A percentile compares a stretch with the other conserved stretches of the same genome.
These are phyloP conservation scores for Digitaria exilis DNA, from an alignment of 202 grass and related monocot genomes.

Conservation along the genomic window DNA sequence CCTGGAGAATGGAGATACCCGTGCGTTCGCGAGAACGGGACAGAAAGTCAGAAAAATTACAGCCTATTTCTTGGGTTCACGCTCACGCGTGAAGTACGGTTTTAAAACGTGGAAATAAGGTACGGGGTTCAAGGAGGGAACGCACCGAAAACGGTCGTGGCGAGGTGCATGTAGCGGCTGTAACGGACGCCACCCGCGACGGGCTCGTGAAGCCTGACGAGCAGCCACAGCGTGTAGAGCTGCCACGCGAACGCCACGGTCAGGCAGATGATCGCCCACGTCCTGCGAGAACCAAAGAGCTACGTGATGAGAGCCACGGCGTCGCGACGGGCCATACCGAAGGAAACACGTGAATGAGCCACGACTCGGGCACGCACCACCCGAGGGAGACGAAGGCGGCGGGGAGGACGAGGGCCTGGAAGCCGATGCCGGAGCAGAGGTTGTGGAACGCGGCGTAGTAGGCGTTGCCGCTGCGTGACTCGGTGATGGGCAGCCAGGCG, in stretches of 20 bases:
- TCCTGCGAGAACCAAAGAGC: conserved; percentile 48
- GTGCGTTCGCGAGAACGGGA: not conserved
- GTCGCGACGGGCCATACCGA: not conserved
- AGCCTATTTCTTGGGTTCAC: not conserved
- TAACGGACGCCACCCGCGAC: conserved; percentile 70
- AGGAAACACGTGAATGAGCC: not conserved
- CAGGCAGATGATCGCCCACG: conserved; percentile 77
- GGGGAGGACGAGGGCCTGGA: conserved; percentile 89
- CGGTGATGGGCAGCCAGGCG: conserved; percentile 97
- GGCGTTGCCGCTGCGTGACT: conserved; percentile 88
- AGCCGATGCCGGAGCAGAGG: conserved; percentile 91
- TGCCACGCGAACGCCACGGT: conserved; percentile 82
- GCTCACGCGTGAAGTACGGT: no score
- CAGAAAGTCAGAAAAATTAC: not conserved
- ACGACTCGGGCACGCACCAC: conserved; percentile 50
- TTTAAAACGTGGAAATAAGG: not conserved
- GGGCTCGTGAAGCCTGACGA: conserved; percentile 89
- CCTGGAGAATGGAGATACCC: conserved; percentile 41
- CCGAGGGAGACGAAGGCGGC: conserved; percentile 76
- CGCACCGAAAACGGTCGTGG: conserved; percentile 69
- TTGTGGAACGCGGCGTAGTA: conserved; percentile 98
- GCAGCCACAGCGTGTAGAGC: conserved; percentile 91
- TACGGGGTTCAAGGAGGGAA: not conserved
- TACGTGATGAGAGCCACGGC: not conserved
- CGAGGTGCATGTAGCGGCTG: conserved; percentile 82